Base-by-base conservation (phyloP, 179 eudicot species). In the Vitellaria paradoxa region DNA sequence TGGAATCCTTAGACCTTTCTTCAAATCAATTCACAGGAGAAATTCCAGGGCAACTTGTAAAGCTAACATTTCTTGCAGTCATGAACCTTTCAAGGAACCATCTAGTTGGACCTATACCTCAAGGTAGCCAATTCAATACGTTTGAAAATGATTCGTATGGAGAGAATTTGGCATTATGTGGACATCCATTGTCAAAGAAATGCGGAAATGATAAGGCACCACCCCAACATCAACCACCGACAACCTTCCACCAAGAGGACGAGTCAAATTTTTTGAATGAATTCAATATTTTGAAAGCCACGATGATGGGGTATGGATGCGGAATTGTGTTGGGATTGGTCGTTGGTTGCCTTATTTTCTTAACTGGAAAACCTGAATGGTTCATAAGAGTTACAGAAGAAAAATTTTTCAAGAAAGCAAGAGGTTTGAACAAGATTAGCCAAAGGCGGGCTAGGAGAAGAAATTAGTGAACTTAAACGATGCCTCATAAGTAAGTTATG, bases 141-240 rank as follows among this genome's bases (percentile, higher is more conserved):
- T 75, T 80, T 72, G 47, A 0, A 13, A 62, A 75, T 49, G 47
- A 14, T 37, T 80, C 79, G 10, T 80, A 69, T 20, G 3, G 10
- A 9, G 59, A 70, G 0, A 80, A 80, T 17, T 50, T 9, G 26
- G 79, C 65, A 7, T 52, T 80, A 50, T 74, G 78, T 30, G 82
- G 78, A 21, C 5, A 6, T 4, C 73, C 65, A 10, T 65, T 72
- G 53, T 37, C 65, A 20, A 79, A 73, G n/a, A 73, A 45, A 47
- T 73, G 81, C 9, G 62, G 17, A 13, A 30, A 23, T 18, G 47
- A 13, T n/a, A 73, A 17, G n/a, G 50, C 9, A 0, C 10, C 55
- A 18, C 6, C 3, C 45, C 24, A 42, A 20, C 66, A 23, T 2
- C 8, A 9, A 9, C 20, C 57, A 40, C 26, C 42, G 2, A 0